A percentile compares a stretch with the other conserved stretches of the same genome.
phyloP scores from a whole-genome alignment of 2,329 filamentous ascomycete genomes.

The Bipolaris sorokiniana region DNA sequence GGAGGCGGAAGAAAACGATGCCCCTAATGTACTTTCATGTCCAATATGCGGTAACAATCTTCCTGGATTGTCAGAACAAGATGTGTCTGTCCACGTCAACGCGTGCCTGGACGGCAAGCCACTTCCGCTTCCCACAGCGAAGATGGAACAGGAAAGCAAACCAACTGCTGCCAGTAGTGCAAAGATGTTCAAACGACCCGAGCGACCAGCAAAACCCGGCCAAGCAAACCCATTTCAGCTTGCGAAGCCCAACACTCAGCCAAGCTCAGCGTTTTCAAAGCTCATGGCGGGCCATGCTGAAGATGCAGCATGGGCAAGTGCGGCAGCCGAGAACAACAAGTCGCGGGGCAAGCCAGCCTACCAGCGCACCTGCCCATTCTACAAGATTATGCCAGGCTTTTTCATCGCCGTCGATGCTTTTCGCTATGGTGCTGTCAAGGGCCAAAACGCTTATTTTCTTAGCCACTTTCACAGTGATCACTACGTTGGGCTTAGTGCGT shows the following conservation, averaged over 20 bases:
- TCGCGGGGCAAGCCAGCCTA: conserved; percentile 86
- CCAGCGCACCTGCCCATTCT: conserved; percentile 92
- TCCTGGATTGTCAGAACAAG: conserved; percentile 61
- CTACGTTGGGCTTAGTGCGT: conserved; percentile 87
- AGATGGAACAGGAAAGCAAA: conserved; percentile 14
- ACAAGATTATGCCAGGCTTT: conserved; percentile 95
- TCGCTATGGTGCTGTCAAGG: conserved; percentile 89
- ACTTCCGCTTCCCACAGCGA: conserved; percentile 58
- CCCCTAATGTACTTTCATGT: conserved; percentile 58
- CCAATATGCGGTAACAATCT: conserved; percentile 78
- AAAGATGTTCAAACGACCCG: conserved; percentile 70
- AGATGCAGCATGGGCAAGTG: conserved; percentile 85
- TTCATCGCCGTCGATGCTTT: conserved; percentile 96
- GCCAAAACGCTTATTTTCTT: conserved; percentile 92
- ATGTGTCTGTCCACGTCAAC: conserved; percentile 87
- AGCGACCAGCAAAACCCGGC: conserved; percentile 72
- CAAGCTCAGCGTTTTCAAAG: conserved; percentile 80
- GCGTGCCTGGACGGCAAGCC: conserved; percentile 86
- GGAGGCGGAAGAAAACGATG: conserved; percentile 11
- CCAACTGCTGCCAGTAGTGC: conserved; percentile 21
- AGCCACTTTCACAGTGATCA: conserved; percentile 99
- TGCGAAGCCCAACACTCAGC: conserved; percentile 46
- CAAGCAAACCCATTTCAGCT: conserved; percentile 79
- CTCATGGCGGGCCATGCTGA: conserved; percentile 93
- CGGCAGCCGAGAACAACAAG: conserved; percentile 77